Base-by-base conservation (phyloP, 1,284 basidiomycete genomes). In the Ganoderma boninense region DNA sequence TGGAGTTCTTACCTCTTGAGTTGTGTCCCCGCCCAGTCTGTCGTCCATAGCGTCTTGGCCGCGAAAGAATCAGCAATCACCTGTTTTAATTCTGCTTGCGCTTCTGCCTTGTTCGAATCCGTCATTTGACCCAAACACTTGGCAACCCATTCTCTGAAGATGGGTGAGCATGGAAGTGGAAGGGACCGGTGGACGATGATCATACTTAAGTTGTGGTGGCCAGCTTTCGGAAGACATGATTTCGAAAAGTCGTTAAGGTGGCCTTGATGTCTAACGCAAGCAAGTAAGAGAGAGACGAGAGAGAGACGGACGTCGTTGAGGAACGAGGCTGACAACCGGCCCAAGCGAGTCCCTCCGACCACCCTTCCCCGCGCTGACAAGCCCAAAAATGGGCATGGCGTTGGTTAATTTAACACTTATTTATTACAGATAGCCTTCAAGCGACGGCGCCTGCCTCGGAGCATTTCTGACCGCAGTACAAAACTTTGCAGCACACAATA, bases 31-130 rank as follows among this genome's bases (percentile, higher is more conserved):
- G 86, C 83, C 96, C 96, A 97, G 80, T 97, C 95, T 67, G 92
- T 96, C 42, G 93, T 94, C 92, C 95, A 95, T 46, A 97, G 86
- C 8, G 93, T 89, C 80, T 94, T 90, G 77, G 89, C 87, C 73
- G 86, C 86, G 83, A 92, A 94, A 84, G 93, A 88, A 77, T 93
- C 90, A 87, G 91, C 87, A 82, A 95, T 95, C 90, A 94, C 92
- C 90, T 94, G 87, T 89, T 92, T 92, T 79, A 95, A 82, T 85
- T 95, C 94, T 76, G 91, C 87, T 77, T 93, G 91, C 18, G 92
- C 94, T 77, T 95, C 93, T 66, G 83, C 82, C 79, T 88, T 87
- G 80, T 94, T 95, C 68, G 85, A 80, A 74, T 94, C 91, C 40
- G 91, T 92, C 90, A 95, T 94, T 82, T 94, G 90, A 52, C 92